These are phyloP conservation scores for Fusarium subtropicale DNA, from an alignment of 2,329 filamentous ascomycete genomes.

Conservation along the genomic window DNA sequence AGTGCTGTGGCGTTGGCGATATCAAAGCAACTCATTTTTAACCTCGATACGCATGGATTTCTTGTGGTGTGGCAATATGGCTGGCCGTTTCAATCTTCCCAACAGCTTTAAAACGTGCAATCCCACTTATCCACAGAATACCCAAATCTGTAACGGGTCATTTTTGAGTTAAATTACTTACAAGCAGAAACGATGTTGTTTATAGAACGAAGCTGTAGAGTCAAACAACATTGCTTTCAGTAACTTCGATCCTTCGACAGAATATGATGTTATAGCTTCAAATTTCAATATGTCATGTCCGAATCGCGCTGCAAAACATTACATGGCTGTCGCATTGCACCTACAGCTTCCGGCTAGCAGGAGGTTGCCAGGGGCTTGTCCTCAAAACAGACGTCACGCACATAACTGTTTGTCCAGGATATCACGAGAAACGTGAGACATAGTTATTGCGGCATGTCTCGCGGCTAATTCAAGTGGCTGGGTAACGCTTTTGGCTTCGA, in stretches of 20 bases:
- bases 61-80: not conserved
- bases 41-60: not conserved
- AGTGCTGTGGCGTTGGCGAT: not conserved
- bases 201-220: not conserved
- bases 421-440: not conserved
- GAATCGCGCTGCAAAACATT: not conserved
- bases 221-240: not conserved
- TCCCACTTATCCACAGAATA: not conserved
- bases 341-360: not conserved
- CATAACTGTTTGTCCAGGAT: not conserved
- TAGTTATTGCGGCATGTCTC: not conserved
- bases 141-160: not conserved
- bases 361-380: not conserved
- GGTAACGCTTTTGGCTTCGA: conserved; percentile 4
- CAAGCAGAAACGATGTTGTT: not conserved
- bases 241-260: not conserved
- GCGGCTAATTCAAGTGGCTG: conserved; percentile 2
- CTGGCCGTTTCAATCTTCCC: not conserved
- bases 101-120: not conserved
- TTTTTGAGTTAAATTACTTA: not conserved
- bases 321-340: not conserved
- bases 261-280: not conserved
- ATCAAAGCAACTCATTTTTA: not conserved
- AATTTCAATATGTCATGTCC: not conserved
- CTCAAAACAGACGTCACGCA: not conserved